These are phyloP conservation scores for Graphilbum sp. DNA, from an alignment of 2,329 filamentous ascomycete species.

Conservation along the genomic window DNA sequence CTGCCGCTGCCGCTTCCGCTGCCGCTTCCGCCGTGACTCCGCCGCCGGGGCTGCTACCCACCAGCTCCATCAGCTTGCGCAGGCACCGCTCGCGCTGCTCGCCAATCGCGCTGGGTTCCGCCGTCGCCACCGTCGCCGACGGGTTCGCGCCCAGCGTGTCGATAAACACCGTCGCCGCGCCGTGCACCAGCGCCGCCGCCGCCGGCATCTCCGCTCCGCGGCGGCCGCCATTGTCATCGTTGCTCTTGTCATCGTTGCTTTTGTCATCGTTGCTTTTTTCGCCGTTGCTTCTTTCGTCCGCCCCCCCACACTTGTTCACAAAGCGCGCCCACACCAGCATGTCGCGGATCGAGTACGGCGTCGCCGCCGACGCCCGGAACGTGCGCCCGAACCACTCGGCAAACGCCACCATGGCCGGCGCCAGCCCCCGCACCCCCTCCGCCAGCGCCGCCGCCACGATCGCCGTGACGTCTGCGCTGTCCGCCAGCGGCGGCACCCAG, in stretches of 20 bases:
- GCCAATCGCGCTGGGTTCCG: slow-evolving; percentile 45
- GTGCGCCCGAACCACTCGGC: slow-evolving; percentile 81
- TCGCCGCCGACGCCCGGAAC: slow-evolving; percentile 59
- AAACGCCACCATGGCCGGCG: slow-evolving; percentile 64
- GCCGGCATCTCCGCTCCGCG: slow-evolving; percentile 23
- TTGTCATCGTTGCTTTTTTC: too few species aligned
- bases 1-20: slow-evolving; percentile 40
- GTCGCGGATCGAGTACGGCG: slow-evolving; percentile 79
- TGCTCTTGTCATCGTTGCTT: too few species aligned
- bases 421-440: slow-evolving; percentile 30
- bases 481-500: slow-evolving; percentile 83
- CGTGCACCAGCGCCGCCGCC: slow-evolving; percentile 46
- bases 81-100: slow-evolving; percentile 60
- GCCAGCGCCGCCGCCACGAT: slow-evolving; percentile 68
- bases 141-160: slow-evolving; percentile 93
- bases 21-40: too few species aligned
- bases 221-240: too few species aligned
- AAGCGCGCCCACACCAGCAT: slow-evolving; percentile 89
- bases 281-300: too few species aligned
- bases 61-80: slow-evolving; percentile 49
- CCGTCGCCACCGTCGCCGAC: slow-evolving; percentile 64
- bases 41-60: slow-evolving; percentile 39
- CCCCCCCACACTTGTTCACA: slow-evolving; percentile 30
- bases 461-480: slow-evolving; percentile 69
- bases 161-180: slow-evolving; percentile 88